Evolutionary conservation across 176 grass and related monocot genomes (phyloP), one percentile per base, ranked within the genome.

Genomic region (Cymbopogon citratus): DNA sequence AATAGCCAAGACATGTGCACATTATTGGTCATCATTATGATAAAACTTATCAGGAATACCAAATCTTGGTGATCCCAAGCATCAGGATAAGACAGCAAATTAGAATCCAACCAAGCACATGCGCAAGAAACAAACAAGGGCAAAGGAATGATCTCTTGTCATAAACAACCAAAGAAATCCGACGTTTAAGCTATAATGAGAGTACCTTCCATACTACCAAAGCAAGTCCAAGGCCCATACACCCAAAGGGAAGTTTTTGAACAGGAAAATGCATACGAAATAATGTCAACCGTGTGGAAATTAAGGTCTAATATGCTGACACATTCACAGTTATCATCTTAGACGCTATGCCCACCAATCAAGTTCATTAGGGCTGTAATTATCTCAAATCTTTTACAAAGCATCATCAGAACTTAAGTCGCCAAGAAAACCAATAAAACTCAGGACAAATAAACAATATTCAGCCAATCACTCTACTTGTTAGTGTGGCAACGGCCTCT

Each of bases 361-460:
- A 75, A 23, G 23, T 10, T 18, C 44, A 33, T 21, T 4, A 26
- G 36, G 12, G 29, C n/a, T 15, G 12, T 51, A n/a, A 78, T 25
- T 16, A 18, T 6, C 4, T 12, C 21, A 26, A 6, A 6, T 54
- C 7, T 36, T 35, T 72, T 67, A 78, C 4, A 73, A 2, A 73
- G 25, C 12, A 14, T 5, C 25, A 63, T 63, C 15, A 61, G 26
- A 61, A 66, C 15, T 28, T 46, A 60, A 67, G 2, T 26, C 80
- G 69, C 39, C 61, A 51, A 74, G 51, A 82, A 46, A 74, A 43
- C 41, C 39, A 51, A 73, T 68, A 60, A 70, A 83, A 9, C n/a
- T 9, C 21, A 34, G 25, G 13, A 24, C 3, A 23, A 63, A 39
- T 33, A 41, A n/a, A 9, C 19, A 69, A 34, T 19, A 63, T 15